Conservation (phyloP, 1,284 basidiomycete genomes). For the Agaricales sp. region DNA sequence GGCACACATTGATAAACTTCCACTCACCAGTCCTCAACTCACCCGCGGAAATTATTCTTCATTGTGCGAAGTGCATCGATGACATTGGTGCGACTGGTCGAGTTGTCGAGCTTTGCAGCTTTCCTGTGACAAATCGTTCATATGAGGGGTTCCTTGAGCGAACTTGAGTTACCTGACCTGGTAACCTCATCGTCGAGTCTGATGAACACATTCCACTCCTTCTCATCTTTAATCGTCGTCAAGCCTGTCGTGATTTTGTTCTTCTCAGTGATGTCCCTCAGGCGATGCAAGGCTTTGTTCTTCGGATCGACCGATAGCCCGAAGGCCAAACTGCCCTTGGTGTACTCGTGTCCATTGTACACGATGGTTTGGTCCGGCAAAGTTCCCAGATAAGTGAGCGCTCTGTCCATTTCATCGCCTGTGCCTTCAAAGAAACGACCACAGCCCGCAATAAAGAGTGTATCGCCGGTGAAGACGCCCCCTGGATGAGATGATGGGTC, state of each 20-base stretch:
- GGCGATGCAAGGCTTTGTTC: conserved; percentile 43
- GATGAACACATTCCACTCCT: conserved; percentile 80
- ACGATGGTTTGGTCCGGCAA: conserved; percentile 79
- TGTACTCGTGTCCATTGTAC: conserved; percentile 93
- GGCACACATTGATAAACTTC: too few species aligned
- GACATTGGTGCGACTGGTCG: conserved; percentile 39
- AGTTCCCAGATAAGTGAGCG: conserved; percentile 66
- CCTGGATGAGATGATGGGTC: conserved; percentile 41
- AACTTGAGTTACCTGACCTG: not conserved
- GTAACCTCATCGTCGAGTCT: not conserved
- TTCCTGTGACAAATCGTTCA: conserved; percentile 25
- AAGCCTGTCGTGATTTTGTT: conserved; percentile 61
- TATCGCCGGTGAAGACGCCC: conserved; percentile 93
- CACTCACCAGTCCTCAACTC: conserved; percentile 2
- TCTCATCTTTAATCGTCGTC: conserved; percentile 80
- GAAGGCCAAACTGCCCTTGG: conserved; percentile 56
- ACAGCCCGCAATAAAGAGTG: conserved; percentile 89
- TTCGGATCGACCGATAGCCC: conserved; percentile 56
- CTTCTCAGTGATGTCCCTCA: conserved; percentile 41
- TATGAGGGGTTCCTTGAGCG: too few species aligned
- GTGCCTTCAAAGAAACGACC: conserved; percentile 97
- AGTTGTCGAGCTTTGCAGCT: conserved; percentile 34
- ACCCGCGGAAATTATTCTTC: conserved; percentile 77
- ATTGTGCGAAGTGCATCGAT: conserved; percentile 70
- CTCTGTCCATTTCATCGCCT: conserved; percentile 75